Evolutionary conservation across 2,329 filamentous ascomycete genomes (phyloP), one percentile per base, ranked within the genome.

Genomic region (Leptosphaerulina australis): DNA sequence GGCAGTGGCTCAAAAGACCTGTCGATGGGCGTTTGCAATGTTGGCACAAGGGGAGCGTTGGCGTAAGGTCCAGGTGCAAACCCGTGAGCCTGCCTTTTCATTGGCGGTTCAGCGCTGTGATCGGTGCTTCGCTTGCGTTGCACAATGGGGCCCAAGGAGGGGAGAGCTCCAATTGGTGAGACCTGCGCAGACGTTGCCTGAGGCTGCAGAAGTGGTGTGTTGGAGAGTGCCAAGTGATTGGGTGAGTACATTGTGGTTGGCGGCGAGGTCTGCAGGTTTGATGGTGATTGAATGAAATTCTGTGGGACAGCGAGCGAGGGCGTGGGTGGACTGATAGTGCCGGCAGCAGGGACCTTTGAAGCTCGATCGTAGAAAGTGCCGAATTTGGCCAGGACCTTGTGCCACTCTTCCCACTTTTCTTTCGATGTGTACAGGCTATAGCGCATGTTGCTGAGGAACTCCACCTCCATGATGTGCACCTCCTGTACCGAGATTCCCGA

Each of bases 381-480:
- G 69, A 97, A 97, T 59, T 87, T 88, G 43, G 88, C 83, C 45
- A 97, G 79, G 71, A 91, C 91, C 55, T 80, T 78, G 65, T 97
- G 86, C 94, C 94, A 97, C 44, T 86, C 82, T 38, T 85, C 81
- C 94, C 94, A 99, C 70, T 96, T 84, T 44, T 85, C 81, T 68
- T 91, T 87, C 3, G 92, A 95, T 3, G 90, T 91, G 69, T 93
- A 86, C 6, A 99, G 79, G 63, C 90, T 91, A 75, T 97, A 99
- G 66, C 93, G 86, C 87, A 99, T 96, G 74, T 97, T 97, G 79
- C 93, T 97, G 56, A 99, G 79, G 65, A 99, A 99, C 72, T 99
- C 94, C n/a, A 99, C 94, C 72, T 99, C 94, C 94, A 99, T 99
- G 34, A 97, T 88, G 71, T 99, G 94, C 41, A 99, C 96, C 74